Evolutionary conservation across 345 rosid genomes (phyloP).

Genomic region (Bretschneidera sinensis): DNA sequence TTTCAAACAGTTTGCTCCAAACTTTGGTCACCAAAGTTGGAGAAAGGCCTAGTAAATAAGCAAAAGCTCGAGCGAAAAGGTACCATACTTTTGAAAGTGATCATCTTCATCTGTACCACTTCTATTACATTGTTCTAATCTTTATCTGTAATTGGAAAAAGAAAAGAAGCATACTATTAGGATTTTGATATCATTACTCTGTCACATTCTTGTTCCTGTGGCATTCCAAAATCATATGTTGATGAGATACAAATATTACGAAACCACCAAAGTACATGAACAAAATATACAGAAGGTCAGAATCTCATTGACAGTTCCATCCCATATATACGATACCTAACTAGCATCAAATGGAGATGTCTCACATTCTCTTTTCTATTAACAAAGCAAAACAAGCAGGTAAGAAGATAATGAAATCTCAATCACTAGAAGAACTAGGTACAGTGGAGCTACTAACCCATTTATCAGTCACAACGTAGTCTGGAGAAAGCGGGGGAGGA

Average conservation of each 20-base stretch:
- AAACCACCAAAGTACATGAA: too few relatives aligned
- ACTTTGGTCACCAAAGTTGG: background rate
- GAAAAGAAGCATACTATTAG: background rate
- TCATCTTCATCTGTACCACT: background rate
- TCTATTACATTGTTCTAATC: conserved; percentile 9
- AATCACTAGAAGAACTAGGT: conserved; percentile 26
- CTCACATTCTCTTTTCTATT: background rate
- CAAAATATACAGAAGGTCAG: too few relatives aligned
- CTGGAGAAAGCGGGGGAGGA: conserved; percentile 48
- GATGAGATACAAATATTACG: too few relatives aligned
- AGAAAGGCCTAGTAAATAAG: too few relatives aligned
- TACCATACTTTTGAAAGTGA: background rate
- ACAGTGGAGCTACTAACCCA: conserved; percentile 46
- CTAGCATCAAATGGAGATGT: background rate
- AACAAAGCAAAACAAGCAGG: too few relatives aligned
- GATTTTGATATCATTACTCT: too few relatives aligned
- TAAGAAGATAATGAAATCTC: background rate
- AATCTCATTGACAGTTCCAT: too few relatives aligned
- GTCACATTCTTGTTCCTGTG: too few relatives aligned
- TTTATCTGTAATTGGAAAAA: conserved; percentile 11
- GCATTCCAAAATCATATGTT: too few relatives aligned
- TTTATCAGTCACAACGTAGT: conserved; percentile 47
- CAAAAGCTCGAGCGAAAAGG: background rate
- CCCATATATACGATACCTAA: background rate
- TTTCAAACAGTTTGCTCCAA: background rate